Conservation (phyloP, 805 yeast species). For the Sungouiozyma intestinalis region DNA sequence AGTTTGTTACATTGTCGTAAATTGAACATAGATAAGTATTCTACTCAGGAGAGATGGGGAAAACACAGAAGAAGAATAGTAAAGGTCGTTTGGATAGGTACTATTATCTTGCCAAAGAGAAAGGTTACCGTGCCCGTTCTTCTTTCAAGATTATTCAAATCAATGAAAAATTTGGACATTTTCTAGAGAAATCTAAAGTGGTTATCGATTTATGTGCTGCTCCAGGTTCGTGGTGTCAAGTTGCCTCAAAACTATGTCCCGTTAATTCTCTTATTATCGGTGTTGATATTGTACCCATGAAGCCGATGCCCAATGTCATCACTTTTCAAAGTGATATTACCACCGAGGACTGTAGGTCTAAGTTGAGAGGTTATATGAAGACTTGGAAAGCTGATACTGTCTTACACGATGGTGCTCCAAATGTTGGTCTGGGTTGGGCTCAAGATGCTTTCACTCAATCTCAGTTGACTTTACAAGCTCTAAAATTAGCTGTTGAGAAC, state of each 20-base stretch:
- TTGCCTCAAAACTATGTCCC: conserved; percentile 89
- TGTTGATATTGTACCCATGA: conserved; percentile 97
- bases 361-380: conserved; percentile 88
- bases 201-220: conserved; percentile 98
- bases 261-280: conserved; percentile 89
- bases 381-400: conserved; percentile 99
- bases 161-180: conserved; percentile 93
- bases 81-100: conserved; percentile 99
- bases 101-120: conserved; percentile 93
- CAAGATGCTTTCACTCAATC: conserved; percentile 99
- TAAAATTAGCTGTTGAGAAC: conserved; percentile 90
- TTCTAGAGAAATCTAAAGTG: conserved; percentile 86
- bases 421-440: conserved; percentile 99
- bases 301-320: conserved; percentile 88
- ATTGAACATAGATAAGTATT: too few relatives aligned
- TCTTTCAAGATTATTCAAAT: conserved; percentile 91
- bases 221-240: conserved; percentile 99
- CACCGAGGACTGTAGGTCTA: conserved; percentile 94
- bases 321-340: conserved; percentile 96
- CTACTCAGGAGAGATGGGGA: conserved; percentile 49
- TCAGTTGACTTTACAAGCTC: conserved; percentile 86
- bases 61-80: conserved; percentile 86
- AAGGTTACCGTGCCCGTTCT: conserved; percentile 98
- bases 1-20: too few relatives aligned
- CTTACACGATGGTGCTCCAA: conserved; percentile 99